Evolutionary conservation across 106 monocot genomes (phyloP), one percentile per base, ranked within the genome.

Genomic region (Dendrobium chrysotoxum): DNA sequence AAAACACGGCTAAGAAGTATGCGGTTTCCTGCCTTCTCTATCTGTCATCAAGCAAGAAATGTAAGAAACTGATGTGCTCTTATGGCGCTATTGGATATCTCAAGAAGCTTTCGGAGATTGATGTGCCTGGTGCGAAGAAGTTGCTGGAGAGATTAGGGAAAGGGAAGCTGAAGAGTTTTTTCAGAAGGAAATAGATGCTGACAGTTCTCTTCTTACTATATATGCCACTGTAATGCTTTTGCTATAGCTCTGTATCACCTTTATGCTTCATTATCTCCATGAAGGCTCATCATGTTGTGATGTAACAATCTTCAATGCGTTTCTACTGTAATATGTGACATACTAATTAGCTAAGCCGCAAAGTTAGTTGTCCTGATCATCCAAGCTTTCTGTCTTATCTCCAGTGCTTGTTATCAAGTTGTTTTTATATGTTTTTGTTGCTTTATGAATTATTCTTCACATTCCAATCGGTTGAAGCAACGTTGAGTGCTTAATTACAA

Each of bases 81-180:
- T 81, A 93, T 31, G 96, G 96, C 12, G 91, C 88, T 3, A 85
- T 93, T 9, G 96, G 96, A 38, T 96, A 93, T 45, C 86, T 96
- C 18, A 96, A 92, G 87, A 96, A 93, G 88, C 89, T 96, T 17
- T 82, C 79, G 18, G 96, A 93, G 77, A 84, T 87, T 88, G 93
- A 96, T 21, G 88, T 93, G 9, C 79, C 88, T 4, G 96, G 93
- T 40, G 75, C 91, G 9, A 92, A 83, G 87, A 93, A 92, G 81
- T 73, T 96, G 83, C 81, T 92, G 0, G 90, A 93, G 83, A 84
- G 93, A 61, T 74, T 96, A 39, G 85, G 93, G 81, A 53, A 83
- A 66, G 91, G 91, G 83, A 75, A 85, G 76, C 64, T 96, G 54
- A 77, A 86, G 82, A 90, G 85, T 73, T 77, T 93, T 46, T 96